Base-by-base conservation (phyloP, 306 rosid species). In the Sophora flavescens region DNA sequence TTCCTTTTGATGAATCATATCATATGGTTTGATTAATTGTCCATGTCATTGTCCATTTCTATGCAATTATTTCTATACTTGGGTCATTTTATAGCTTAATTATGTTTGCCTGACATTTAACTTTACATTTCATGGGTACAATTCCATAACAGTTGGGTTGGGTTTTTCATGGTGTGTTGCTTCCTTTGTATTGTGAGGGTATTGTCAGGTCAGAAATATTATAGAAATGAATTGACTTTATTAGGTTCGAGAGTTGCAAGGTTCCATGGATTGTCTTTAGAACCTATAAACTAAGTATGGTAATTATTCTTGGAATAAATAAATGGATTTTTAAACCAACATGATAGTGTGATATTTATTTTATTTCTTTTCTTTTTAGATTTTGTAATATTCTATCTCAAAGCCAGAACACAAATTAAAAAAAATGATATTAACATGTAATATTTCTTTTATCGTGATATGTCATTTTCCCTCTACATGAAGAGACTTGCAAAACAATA, bases 401-500 rank as follows among this genome's bases (percentile, higher is more conserved):
- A 18, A 63, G 28, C 48, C n/a, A 26, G n/a, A 45, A 63, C 22
- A 48, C 4, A 51, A 45, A 69, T 32, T 28, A 2, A 63, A 26
- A 48, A 44, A 66, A 7, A 11, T 68, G 64, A 58, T 53, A 75
- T 68, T 69, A 63, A 58, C 52, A 28, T 28, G 2, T 28, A n/a
- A n/a, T n/a, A n/a, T 51, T 4, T 36, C 6, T 45, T 61, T 65
- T n/a, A n/a, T n/a, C n/a, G n/a, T n/a, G n/a, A n/a, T n/a, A n/a
- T n/a, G n/a, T n/a, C 18, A 22, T 8, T 26, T 75, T 51, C 50
- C 2, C 18, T 50, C 32, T 63, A 17, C 65, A 30, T 72, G 81
- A 60, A 91, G 98, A 80, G 98, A 94, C 84, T 85, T 94, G 92
- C 89, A 89, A 71, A 88, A 89, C 81, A 94, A 94, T 71, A 86